phyloP scores from a whole-genome alignment of 2,329 filamentous ascomycete genomes.

The Didymella pomorum region DNA sequence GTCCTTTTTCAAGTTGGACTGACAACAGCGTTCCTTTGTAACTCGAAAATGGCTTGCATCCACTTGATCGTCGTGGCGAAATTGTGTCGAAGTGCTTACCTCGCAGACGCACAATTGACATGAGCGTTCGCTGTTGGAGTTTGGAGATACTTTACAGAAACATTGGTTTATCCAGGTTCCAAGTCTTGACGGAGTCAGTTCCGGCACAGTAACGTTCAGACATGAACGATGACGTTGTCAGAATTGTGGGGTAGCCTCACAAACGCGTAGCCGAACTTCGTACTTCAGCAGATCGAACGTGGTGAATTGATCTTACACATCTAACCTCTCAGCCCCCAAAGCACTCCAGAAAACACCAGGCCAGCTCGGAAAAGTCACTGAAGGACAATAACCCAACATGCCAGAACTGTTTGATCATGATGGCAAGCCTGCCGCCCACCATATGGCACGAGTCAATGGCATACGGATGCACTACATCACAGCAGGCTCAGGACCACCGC shows the following conservation, averaged over 20 bases:
- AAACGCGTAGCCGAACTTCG: constrained; percentile 5
- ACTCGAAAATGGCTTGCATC: background rate
- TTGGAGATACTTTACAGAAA: background rate
- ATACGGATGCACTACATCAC: constrained; percentile 36
- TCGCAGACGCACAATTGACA: background rate
- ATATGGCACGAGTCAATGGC: constrained; percentile 33
- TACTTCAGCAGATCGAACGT: background rate
- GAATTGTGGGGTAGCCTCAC: constrained; percentile 9
- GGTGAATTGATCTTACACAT: background rate
- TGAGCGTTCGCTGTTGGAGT: background rate
- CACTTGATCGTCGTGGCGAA: background rate
- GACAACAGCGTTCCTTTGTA: background rate
- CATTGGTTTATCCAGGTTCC: background rate
- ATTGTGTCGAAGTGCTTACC: background rate
- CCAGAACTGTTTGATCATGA: constrained; percentile 32
- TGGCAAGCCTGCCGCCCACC: constrained; percentile 24
- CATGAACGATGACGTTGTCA: constrained; percentile 6
- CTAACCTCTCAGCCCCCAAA: background rate
- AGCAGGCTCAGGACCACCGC: constrained; percentile 27
- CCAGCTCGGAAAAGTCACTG: background rate
- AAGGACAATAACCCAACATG: constrained; percentile 15
- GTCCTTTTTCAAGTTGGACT: background rate
- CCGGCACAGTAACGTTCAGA: background rate
- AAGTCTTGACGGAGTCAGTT: background rate
- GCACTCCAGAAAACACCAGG: background rate